Conservation (phyloP, 495 filamentous ascomycete genomes). For the Aspergillus nanangensis region DNA sequence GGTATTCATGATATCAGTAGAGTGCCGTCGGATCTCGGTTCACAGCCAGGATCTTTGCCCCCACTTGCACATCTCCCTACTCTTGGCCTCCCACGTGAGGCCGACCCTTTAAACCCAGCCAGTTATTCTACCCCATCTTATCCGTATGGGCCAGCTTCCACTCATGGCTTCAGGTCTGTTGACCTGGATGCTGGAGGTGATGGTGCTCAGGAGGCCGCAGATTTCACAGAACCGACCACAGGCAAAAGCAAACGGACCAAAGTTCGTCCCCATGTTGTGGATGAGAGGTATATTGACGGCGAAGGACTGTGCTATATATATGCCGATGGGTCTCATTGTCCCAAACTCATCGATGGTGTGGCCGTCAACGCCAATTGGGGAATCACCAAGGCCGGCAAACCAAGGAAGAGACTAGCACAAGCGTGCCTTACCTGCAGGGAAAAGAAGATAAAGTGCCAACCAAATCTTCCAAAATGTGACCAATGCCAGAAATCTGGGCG, state of each 20-base stretch:
- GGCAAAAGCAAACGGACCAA: slow-evolving; percentile 14
- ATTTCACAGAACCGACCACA: not conserved
- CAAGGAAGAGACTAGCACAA: slow-evolving; percentile 81
- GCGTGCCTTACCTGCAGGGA: slow-evolving; percentile 88
- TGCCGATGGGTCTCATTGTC: slow-evolving; percentile 79
- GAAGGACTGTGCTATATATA: slow-evolving; percentile 85
- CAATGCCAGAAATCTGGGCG: slow-evolving; percentile 88
- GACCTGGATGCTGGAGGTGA: slow-evolving; percentile 16
- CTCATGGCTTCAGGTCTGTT: slow-evolving; percentile 12
- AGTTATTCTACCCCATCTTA: slow-evolving; percentile 4
- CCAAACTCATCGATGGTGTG: slow-evolving; percentile 79
- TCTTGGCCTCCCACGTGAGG: slow-evolving; percentile 17
- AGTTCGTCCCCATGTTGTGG: slow-evolving; percentile 41
- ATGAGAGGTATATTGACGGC: slow-evolving; percentile 56
- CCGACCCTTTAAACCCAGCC: not conserved
- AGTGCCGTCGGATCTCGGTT: slow-evolving; percentile 18
- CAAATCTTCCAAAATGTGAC: slow-evolving; percentile 76
- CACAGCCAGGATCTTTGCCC: slow-evolving; percentile 23
- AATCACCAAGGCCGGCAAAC: slow-evolving; percentile 87
- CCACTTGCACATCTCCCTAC: slow-evolving; percentile 31
- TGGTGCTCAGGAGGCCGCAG: slow-evolving; percentile 16
- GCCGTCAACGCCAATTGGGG: slow-evolving; percentile 89
- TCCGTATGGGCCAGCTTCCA: slow-evolving; percentile 10
- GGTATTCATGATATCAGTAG: slow-evolving; percentile 16
- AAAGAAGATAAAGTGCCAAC: slow-evolving; percentile 97